Base-by-base conservation (phyloP, 345 rosid genomes). In the Mercurialis annua region DNA sequence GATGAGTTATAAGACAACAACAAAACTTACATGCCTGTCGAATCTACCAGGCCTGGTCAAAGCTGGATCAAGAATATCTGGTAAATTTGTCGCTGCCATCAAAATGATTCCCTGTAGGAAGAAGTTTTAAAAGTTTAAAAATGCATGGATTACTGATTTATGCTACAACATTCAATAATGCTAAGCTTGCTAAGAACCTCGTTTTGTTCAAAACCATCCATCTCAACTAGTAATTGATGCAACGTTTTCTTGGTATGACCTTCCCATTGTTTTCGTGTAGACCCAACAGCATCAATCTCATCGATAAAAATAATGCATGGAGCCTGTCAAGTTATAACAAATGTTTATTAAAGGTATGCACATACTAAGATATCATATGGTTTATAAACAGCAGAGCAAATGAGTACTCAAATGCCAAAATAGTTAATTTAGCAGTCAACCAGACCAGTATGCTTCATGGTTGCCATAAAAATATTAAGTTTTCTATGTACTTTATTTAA, bases 21-120 rank as follows among this genome's bases (percentile, higher is more conserved):
- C 60, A 29, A 53, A 70, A 80, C 98, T 86, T 81, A 92, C 98
- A 90, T 88, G 97, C 63, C 97, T 82, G 75, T 92, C 99, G 64
- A 94, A 94, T 89, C 99, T 87, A 77, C 99, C 98, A 73, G 98
- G 98, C 80, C 99, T 88, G 66, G 98, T 94, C 87, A 91, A 86
- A 68, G 99, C 99, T 64, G 98, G 99, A 84, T 94, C 99, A 74
- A 94, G 96, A 74, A 94, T 91, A 66, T 94, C 99, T 36, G 99
- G 93, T 79, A 91, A 90, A 79, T 91, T 94, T 75, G 99, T 94
- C 62, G 99, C 99, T 73, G 96, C 99, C 96, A 94, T 94, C 73
- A 94, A 77, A 58, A 94, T 94, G 57, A 94, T 91, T 76, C 98
- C 99, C 99, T 91, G 77, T 50, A 76, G 67, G 56, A 55, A 76